These are phyloP conservation scores for Paramecium tetraurelia DNA, from an alignment of 73 alveolate species.

Conservation along the genomic window DNA sequence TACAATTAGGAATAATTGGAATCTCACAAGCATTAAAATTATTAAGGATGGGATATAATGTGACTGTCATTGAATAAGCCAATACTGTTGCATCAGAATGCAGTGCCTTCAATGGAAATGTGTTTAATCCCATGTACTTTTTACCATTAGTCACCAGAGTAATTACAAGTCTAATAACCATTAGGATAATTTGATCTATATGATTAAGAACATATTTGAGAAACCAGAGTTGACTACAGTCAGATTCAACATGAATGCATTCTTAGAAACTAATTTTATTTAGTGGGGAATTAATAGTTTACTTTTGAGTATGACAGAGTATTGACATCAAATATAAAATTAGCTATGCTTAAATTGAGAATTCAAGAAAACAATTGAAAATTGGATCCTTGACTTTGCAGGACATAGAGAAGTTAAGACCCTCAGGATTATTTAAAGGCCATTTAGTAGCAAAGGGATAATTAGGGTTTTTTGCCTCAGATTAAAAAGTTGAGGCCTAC, in stretches of 20 bases:
- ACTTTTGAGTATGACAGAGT: slow-evolving; percentile 10
- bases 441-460: background rate
- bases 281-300: slow-evolving; percentile 1
- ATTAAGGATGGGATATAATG: background rate
- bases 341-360: background rate
- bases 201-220: background rate
- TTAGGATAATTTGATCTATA: background rate
- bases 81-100: background rate
- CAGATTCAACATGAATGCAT: background rate
- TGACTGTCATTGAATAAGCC: background rate
- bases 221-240: background rate
- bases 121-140: background rate
- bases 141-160: background rate
- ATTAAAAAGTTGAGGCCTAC: background rate
- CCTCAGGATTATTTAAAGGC: slow-evolving; percentile 5
- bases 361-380: background rate
- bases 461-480: background rate
- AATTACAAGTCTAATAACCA: background rate
- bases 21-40: slow-evolving; percentile 18
- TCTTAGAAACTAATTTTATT: background rate
- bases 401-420: background rate
- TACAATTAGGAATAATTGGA: slow-evolving; percentile 1
- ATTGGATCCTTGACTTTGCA: background rate
- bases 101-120: background rate
- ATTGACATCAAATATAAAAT: background rate